Percentiles rank a stretch among this genome's conserved stretches.
Conservation (phyloP, 2,329 filamentous ascomycete species). For the Teratosphaeriaceae sp. region DNA sequence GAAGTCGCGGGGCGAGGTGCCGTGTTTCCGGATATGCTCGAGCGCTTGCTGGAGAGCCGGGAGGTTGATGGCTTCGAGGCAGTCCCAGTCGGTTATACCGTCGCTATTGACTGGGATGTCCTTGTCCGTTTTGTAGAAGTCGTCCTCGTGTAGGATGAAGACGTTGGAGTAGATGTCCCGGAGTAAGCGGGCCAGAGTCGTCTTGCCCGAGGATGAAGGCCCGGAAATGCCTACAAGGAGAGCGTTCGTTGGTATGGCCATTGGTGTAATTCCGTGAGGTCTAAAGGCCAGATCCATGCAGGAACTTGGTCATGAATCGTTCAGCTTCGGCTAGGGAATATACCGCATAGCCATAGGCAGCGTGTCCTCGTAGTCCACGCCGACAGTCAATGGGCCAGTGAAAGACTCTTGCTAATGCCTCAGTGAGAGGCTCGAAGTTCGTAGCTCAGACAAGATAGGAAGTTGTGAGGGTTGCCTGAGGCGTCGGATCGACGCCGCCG, state of each 20-base stretch:
- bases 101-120: slow-evolving; percentile 48
- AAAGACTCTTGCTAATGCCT: no score
- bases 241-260: slow-evolving; percentile 19
- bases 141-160: slow-evolving; percentile 89
- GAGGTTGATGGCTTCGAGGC: slow-evolving; percentile 69
- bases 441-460: background rate
- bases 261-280: background rate
- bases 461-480: background rate
- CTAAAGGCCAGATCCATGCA: background rate
- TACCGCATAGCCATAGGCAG: no score
- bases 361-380: no score
- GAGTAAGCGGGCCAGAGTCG: slow-evolving; percentile 79
- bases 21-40: slow-evolving; percentile 61
- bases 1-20: slow-evolving; percentile 50
- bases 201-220: slow-evolving; percentile 90
- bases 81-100: slow-evolving; percentile 85
- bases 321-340: no score
- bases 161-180: slow-evolving; percentile 66
- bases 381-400: no score
- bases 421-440: no score
- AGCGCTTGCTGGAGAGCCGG: slow-evolving; percentile 61
- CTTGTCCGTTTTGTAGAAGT: slow-evolving; percentile 81
- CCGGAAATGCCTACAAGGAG: slow-evolving; percentile 78
- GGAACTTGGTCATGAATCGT: no score
- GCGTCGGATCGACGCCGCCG: background rate